Base-by-base conservation (phyloP, 1,284 basidiomycete genomes). In the Cutaneotrichosporon arboriforme region DNA sequence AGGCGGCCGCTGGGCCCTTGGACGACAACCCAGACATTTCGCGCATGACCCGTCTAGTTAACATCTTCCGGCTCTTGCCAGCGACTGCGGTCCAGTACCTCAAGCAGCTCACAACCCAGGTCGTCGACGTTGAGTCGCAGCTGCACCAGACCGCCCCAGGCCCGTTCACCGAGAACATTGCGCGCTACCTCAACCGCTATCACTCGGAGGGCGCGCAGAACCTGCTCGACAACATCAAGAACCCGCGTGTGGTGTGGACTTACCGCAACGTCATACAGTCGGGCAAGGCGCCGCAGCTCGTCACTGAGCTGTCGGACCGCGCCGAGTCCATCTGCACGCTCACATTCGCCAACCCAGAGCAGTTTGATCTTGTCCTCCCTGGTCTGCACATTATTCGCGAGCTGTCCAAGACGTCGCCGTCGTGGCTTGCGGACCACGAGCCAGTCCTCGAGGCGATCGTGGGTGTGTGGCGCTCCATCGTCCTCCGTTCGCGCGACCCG, bases 41-140 rank as follows among this genome's bases (percentile, higher is more conserved):
- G 49, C 91, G 97, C 64, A 84, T 99, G 60, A 90, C 94, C 26
- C 86, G 89, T 39, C 81, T 98, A 53, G 89, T 94, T 52, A 96
- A 97, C 66, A 91, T 99, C 57, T 98, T 98, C 78, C 91, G 97
- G 64, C 84, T 98, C 5, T 81, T 99, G 13, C 92, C 93, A 0
- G 85, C 90, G 10, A 85, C 91, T 0, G 96, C 96, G 22, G 90
- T 90, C 61, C 87, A 90, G 52, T 99, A 94, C 78, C 80, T 98
- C 42, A 85, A 90, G 64, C 83, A 85, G 50, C 83, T 99, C 26
- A 85, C 90, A 53, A 87, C 85, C 55, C 81, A 84, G 8, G 85
- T 98, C 46, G 91, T 97, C n/a, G 87, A 94, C 64, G 93, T 92
- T 7, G 96, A 99, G 76, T 81, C 86, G 1, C 83, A 86, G 61